Evolutionary conservation across 768 basidiomycete species (phyloP), one percentile per base, ranked within the genome.

Genomic region (Glaciozyma martinii): DNA sequence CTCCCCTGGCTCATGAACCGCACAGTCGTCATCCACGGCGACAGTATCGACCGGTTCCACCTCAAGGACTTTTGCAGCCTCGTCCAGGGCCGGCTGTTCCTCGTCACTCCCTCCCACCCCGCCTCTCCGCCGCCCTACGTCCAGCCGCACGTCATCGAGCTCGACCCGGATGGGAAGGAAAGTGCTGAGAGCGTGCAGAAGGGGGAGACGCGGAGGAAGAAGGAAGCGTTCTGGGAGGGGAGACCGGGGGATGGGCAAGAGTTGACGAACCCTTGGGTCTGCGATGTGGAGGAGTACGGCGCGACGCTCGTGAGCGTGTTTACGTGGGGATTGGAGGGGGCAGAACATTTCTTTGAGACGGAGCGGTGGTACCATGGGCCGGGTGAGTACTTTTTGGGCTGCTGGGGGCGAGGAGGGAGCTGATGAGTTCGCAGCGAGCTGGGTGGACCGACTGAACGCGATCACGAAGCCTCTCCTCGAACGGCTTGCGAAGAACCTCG

Each of bases 21-120:
- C 10, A 70, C 68, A 27, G 33, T 70, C 56, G 29, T 70, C 40
- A 56, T 70, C 13, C 65, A 70, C 33, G 65, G 68, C 46, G 68
- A 70, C 54, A 65, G 63, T 46, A 70, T 70, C 65, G 68, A 70
- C 60, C 62, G 68, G 12, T 70, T 64, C 63, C 68, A 70, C 62
- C 58, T 70, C 23, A 66, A 66, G n/a, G 68, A 70, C 58, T 70
- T 70, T 27, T 70, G 68, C 57, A 46, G 53, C 32, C 58, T 70
- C 19, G 60, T 70, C 52, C 58, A 63, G 21, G 68, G 68, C 10
- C 13, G 27, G 4, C 56, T 66, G 19, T 44, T 56, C 10, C 16
- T 62, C 44, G 47, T 70, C 58, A 47, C 53, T n/a, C 53, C 62
- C 9, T 52, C 61, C 5, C 68, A 70, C 49, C 53, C 55, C 3